Base-by-base conservation (phyloP, 106 monocot genomes). In the Acanthochlamys bracteata region DNA sequence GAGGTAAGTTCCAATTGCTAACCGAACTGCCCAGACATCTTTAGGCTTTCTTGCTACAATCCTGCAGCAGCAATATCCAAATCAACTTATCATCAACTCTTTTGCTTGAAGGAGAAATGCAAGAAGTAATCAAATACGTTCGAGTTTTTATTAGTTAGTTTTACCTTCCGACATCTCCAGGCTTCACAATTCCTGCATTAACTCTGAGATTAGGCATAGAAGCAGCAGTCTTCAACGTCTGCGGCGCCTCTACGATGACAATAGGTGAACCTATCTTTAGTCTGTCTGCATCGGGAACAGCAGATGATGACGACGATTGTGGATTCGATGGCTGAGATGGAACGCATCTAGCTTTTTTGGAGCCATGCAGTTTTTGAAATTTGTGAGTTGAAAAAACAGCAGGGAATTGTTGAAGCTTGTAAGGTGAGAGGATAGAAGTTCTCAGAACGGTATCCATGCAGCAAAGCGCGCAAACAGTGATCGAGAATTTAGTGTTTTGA, bases 111-210 rank as follows among this genome's bases (percentile, higher is more conserved):
- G 53, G 19, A 54, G n/a, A 17, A 54, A 54, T 46, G 45, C 45
- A 16, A 54, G 16, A 57, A 41, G 43, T 8, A 43, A 43, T 43
- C 13, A 43, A 43, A 13, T 43, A 43, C 7, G 7, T 43, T 43
- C 7, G 13, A 43, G 10, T 8, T 43, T 8, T 7, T 8, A 43
- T 43, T 43, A 43, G 13, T 43, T 43, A 8, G 10, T 8, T 8
- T 10, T 62, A 89, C 93, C 93, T 89, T 10, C 93, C 89, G 0
- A 93, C 93, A 43, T 93, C 93, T 21, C 93, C 89, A 3, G 89
- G 64, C 78, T 89, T 93, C 54, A 93, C 78, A 15, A 67, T 63
- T 9, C 89, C 93, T 0, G 23, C 26, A 71, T 93, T 93, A 24
- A 78, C 73, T 51, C 70, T 64, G 57, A 93, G 53, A n/a, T 80